A percentile compares a stretch with the other conserved stretches of the same genome.
Evolutionary conservation across 2,329 filamentous ascomycete genomes (phyloP).

Genomic region (Talaromyces funiculosus): DNA sequence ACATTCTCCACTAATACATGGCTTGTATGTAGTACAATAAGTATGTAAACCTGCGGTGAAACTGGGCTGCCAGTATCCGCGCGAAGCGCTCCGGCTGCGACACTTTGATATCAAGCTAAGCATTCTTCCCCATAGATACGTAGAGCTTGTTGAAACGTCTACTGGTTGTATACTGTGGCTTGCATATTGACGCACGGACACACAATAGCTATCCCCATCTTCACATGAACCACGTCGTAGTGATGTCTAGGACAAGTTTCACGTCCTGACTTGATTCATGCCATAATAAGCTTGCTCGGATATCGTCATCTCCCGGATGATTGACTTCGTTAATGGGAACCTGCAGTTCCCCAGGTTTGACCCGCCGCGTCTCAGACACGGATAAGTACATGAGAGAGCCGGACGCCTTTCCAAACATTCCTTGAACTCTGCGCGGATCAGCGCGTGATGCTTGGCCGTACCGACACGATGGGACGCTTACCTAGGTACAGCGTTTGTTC

Average conservation of each 20-base stretch:
- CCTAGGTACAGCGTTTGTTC: not conserved
- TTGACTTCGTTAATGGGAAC: not conserved
- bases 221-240: not conserved
- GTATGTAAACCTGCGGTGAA: not conserved
- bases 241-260: not conserved
- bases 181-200: not conserved
- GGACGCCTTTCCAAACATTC: not conserved
- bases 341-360: not conserved
- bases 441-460: not conserved
- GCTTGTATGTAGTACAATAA: not conserved
- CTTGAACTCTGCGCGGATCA: not conserved
- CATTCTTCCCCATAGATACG: not conserved
- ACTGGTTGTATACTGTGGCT: not conserved
- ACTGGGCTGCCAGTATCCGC: not conserved
- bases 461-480: not conserved
- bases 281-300: not conserved
- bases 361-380: not conserved
- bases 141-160: not conserved
- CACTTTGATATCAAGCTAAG: not conserved
- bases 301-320: not conserved
- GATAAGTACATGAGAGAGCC: not conserved
- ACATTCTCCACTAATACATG: not conserved
- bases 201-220: not conserved
- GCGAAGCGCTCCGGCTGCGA: not conserved
- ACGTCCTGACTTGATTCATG: not conserved